A percentile compares a stretch with the other conserved stretches of the same genome.
Conservation (phyloP, 768 basidiomycete genomes). For the Kwoniella mangroviensis region DNA sequence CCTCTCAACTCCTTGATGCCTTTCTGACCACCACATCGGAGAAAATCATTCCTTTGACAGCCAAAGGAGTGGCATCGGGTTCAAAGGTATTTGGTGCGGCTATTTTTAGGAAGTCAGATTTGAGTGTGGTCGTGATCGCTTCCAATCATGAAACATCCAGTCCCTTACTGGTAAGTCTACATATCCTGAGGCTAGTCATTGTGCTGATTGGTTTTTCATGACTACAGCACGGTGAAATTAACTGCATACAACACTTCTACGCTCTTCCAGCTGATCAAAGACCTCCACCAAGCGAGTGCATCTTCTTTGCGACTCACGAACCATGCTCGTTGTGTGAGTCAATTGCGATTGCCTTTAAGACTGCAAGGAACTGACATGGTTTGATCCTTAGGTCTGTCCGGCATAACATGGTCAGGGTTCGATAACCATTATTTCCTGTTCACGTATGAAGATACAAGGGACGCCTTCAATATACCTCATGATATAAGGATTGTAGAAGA, state of each 20-base stretch:
- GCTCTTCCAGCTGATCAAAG: constrained; percentile 20
- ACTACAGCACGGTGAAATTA: constrained; percentile 47
- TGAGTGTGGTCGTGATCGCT: constrained; percentile 34
- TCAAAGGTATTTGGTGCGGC: constrained; percentile 51
- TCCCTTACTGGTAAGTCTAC: constrained; percentile 38
- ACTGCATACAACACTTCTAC: constrained; percentile 46
- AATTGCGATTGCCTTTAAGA: too few species aligned
- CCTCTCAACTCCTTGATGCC: constrained; percentile 23
- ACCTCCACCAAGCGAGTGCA: constrained; percentile 37
- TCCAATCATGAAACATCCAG: constrained; percentile 41
- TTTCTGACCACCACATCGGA: constrained; percentile 34
- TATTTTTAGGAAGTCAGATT: constrained; percentile 34
- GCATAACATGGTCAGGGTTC: constrained; percentile 48
- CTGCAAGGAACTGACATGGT: neutral
- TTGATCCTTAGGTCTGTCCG: constrained; percentile 38
- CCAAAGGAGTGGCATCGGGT: constrained; percentile 28
- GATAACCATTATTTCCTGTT: constrained; percentile 45
- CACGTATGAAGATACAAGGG: constrained; percentile 49
- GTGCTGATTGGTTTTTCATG: neutral
- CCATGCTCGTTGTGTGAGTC: constrained; percentile 48
- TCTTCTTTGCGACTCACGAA: constrained; percentile 53
- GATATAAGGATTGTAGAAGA: constrained; percentile 41
- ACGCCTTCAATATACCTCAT: constrained; percentile 47
- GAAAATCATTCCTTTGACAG: constrained; percentile 44
- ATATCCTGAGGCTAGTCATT: neutral